These are phyloP conservation scores for Heliamphora pulchella DNA, from an alignment of 179 eudicot genomes.

Conservation along the genomic window DNA sequence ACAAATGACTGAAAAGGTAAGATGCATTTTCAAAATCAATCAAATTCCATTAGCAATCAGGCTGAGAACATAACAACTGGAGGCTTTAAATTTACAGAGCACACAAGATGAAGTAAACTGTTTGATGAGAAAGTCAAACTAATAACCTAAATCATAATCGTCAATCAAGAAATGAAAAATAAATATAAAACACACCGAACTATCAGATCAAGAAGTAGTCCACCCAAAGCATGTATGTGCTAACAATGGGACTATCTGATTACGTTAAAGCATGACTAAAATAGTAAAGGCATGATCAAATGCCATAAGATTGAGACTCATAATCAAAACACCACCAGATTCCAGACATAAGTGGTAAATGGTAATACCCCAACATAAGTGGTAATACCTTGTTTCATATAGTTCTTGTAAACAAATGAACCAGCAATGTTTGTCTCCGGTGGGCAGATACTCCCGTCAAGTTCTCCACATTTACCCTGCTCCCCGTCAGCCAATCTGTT, in stretches of 20 bases:
- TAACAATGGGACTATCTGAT: not conserved
- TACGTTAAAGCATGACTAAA: not conserved
- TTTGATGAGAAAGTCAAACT: too few relatives aligned
- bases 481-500: slow-evolving; percentile 38
- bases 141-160: not conserved
- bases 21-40: too few relatives aligned
- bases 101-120: not conserved
- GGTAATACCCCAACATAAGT: slow-evolving; percentile 30
- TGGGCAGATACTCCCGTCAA: slow-evolving; percentile 30
- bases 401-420: slow-evolving; percentile 24
- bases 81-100: not conserved
- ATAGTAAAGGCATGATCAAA: not conserved
- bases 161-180: not conserved
- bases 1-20: too few relatives aligned
- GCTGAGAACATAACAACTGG: too few relatives aligned
- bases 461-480: slow-evolving; percentile 29
- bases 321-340: not conserved
- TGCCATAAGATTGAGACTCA: not conserved
- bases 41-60: too few relatives aligned
- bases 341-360: not conserved
- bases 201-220: not conserved
- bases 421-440: slow-evolving; percentile 31
- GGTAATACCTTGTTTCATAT: slow-evolving; percentile 42
- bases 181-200: too few relatives aligned
- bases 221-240: not conserved